Evolutionary conservation across 1,284 basidiomycete species (phyloP), one percentile per base, ranked within the genome.

Genomic region (Clitocybe nebularis): DNA sequence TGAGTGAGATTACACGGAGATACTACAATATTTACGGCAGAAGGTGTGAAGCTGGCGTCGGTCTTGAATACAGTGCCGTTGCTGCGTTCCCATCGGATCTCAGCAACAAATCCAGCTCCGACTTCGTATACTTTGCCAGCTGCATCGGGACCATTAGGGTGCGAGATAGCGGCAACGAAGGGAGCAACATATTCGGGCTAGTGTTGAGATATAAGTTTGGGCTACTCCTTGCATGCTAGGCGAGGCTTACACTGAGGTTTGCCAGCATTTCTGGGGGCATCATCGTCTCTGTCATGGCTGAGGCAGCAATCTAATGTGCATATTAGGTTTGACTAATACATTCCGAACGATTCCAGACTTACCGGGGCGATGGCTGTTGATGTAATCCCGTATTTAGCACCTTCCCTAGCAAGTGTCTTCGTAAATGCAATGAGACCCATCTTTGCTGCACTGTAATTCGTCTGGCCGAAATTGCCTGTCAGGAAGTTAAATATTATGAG

Each of bases 231-330:
- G 1, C 5, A 13, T 32, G 8, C 3, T n/a, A n/a, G 13, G 7
- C 10, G 10, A 16, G 13, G 51, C 69, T 7, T 57, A 84, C 85
- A 63, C 90, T 91, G 41, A 99, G 69, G 56, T 92, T 86, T 39
- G 83, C 87, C 49, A 99, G 82, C 79, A 98, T 87, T 51, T 99
- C 95, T n/a, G 90, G 89, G 10, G 95, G 93, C 89, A 98, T 93
- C 59, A 97, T 74, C 0, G 93, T 95, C 56, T 85, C 92, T 2
- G 92, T 94, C 90, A 97, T 95, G 21, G 83, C 81, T 4, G 92
- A 94, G 0, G 93, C 93, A 20, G 93, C 93, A 53, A 93, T 85
- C 84, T 93, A 47, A 25, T 7, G 20, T 40, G 20, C 42, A 25
- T 10, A 34, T 37, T 43, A 14, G 14, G 21, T 8, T 16, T 16